phyloP scores from a whole-genome alignment of 305 asterid species.

The Fraxinus dipetala region DNA sequence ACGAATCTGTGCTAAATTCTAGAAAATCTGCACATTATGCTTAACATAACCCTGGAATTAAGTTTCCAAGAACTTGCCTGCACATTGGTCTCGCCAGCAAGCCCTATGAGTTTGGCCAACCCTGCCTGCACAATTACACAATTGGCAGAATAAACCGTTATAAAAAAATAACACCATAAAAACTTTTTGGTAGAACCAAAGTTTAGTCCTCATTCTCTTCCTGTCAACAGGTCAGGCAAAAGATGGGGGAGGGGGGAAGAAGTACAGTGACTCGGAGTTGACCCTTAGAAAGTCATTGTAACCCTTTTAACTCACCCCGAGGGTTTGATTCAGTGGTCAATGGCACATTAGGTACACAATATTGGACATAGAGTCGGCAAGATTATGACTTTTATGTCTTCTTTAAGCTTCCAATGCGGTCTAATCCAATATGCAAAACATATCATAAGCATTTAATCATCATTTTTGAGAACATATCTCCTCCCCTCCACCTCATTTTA shows the following conservation, averaged over 20 bases:
- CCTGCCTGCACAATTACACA: constrained; percentile 68
- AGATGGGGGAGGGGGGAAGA: not conserved
- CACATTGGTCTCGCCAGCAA: constrained; percentile 96
- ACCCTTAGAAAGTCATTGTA: not conserved
- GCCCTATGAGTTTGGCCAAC: constrained; percentile 90
- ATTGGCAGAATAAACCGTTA: constrained; percentile 1
- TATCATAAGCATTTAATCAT: not conserved
- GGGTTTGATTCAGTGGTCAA: not conserved
- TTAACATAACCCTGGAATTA: not conserved
- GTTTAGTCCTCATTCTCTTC: not conserved
- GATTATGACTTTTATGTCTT: not conserved
- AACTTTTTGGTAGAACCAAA: not conserved
- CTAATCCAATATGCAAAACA: not conserved
- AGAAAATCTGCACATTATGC: not conserved
- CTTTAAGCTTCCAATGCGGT: not conserved
- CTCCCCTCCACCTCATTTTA: not conserved
- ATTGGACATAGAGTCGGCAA: not conserved
- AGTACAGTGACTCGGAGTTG: not conserved
- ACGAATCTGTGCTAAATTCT: not conserved
- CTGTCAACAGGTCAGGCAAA: not conserved
- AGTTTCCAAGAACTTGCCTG: constrained; percentile 52
- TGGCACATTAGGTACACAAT: not conserved
- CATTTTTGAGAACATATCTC: not conserved
- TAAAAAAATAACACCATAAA: not conserved
- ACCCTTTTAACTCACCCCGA: not conserved